Conservation (phyloP, 2,329 filamentous ascomycete genomes). For the Knoxdaviesia capensis region DNA sequence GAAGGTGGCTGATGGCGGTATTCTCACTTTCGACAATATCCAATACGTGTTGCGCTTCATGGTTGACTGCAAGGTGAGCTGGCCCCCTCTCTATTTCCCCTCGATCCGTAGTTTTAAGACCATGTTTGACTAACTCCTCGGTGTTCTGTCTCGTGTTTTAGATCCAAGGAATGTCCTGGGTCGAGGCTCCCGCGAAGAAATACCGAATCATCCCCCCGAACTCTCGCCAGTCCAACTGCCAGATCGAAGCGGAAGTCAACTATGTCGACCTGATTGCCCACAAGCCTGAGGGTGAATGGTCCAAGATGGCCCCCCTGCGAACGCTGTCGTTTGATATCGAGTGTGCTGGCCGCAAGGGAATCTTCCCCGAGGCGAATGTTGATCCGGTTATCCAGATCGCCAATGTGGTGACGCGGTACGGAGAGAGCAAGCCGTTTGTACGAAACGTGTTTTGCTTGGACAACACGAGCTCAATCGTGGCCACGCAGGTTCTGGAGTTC, state of each 20-base stretch:
- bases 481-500: slow-evolving; percentile 78
- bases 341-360: slow-evolving; percentile 89
- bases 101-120: slow-evolving; percentile 1
- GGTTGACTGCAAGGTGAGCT: slow-evolving; percentile 70
- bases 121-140: slow-evolving; percentile 6
- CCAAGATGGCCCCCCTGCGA: slow-evolving; percentile 87
- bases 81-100: not conserved
- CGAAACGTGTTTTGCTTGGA: slow-evolving; percentile 93
- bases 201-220: slow-evolving; percentile 49
- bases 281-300: slow-evolving; percentile 81
- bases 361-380: slow-evolving; percentile 81
- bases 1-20: slow-evolving; percentile 44
- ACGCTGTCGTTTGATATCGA: slow-evolving; percentile 97
- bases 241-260: slow-evolving; percentile 78
- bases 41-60: slow-evolving; percentile 93
- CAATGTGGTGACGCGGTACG: slow-evolving; percentile 84
- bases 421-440: slow-evolving; percentile 88
- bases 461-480: slow-evolving; percentile 80
- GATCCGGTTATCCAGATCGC: slow-evolving; percentile 97
- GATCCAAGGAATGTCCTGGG: slow-evolving; percentile 94
- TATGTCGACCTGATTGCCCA: slow-evolving; percentile 75
- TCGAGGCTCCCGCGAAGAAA: slow-evolving; percentile 57
- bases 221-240: slow-evolving; percentile 73
- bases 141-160: slow-evolving; percentile 11
- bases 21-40: slow-evolving; percentile 89